Evolutionary conservation across 192 early-diverging fungal genomes (phyloP).

Genomic region (Spizellomyces sp.): DNA sequence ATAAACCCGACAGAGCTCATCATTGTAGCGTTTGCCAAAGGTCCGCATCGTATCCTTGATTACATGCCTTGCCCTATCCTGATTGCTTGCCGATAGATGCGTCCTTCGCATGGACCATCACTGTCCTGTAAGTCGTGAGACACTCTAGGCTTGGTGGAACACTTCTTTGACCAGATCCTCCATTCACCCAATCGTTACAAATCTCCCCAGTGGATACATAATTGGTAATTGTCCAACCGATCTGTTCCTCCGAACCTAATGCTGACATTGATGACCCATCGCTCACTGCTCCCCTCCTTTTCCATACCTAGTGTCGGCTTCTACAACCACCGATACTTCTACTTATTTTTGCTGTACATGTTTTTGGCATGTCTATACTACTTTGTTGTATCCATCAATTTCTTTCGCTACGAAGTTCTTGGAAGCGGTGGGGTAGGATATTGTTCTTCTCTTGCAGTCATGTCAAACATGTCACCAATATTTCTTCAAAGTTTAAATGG

Average conservation of each 20-base stretch:
- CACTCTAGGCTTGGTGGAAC: background rate
- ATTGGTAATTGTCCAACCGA: slow-evolving; percentile 32
- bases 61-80: background rate
- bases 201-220: slow-evolving; percentile 38
- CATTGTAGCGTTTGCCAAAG: slow-evolving; percentile 47
- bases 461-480: background rate
- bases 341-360: slow-evolving; percentile 50
- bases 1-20: slow-evolving; percentile 47
- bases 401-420: slow-evolving; percentile 28
- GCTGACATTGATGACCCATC: background rate
- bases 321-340: slow-evolving; percentile 58
- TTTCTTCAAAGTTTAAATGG: slow-evolving; percentile 6
- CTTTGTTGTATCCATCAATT: slow-evolving; percentile 7
- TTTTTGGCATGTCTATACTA: slow-evolving; percentile 37
- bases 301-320: slow-evolving; percentile 43
- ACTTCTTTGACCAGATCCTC: background rate
- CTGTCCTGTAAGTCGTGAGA: slow-evolving; percentile 29
- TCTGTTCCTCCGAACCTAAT: background rate
- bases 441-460: too few relatives aligned
- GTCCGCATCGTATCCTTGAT: slow-evolving; percentile 1
- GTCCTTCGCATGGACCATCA: slow-evolving; percentile 57
- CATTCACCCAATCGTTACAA: background rate
- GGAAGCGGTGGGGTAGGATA: background rate
- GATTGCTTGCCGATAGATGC: slow-evolving; percentile 29
- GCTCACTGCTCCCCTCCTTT: background rate